A percentile compares a stretch with the other conserved stretches of the same genome.
Evolutionary conservation across 169 alveolate genomes (phyloP).

Genomic region (Cryptosporidium muris): DNA sequence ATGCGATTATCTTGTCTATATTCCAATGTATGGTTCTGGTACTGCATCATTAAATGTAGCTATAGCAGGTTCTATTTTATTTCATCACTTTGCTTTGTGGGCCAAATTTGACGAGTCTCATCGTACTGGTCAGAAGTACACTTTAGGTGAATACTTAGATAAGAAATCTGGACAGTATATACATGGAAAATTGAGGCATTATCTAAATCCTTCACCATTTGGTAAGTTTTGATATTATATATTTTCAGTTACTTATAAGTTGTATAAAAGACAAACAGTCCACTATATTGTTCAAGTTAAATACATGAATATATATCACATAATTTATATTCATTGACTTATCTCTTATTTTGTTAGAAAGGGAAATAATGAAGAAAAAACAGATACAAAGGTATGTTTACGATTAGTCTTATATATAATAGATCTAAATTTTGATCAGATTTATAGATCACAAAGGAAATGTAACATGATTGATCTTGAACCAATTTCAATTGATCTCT

Average conservation of each 20-base stretch:
- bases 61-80: constrained; percentile 88
- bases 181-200: constrained; percentile 38
- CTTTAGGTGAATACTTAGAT: constrained; percentile 21
- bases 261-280: no score
- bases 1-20: constrained; percentile 88
- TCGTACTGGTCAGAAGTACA: constrained; percentile 77
- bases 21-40: constrained; percentile 87
- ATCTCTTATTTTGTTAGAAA: constrained; percentile 3
- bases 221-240: constrained; percentile 7
- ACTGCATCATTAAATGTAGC: constrained; percentile 90
- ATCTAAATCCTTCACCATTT: constrained; percentile 37
- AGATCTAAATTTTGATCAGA: neutral
- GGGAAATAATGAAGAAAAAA: constrained; percentile 25
- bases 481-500: neutral
- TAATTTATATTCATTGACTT: no score
- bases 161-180: neutral
- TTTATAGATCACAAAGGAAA: neutral
- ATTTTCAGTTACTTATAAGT: neutral
- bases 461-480: neutral
- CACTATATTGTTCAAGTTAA: no score
- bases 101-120: constrained; percentile 76
- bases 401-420: neutral
- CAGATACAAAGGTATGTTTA: constrained; percentile 52
- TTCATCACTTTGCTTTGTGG: constrained; percentile 89
- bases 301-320: no score